Percentiles rank a stretch among this genome's conserved stretches.
Conservation (phyloP, 2,329 filamentous ascomycete genomes). For the Aspergillus sojae region DNA sequence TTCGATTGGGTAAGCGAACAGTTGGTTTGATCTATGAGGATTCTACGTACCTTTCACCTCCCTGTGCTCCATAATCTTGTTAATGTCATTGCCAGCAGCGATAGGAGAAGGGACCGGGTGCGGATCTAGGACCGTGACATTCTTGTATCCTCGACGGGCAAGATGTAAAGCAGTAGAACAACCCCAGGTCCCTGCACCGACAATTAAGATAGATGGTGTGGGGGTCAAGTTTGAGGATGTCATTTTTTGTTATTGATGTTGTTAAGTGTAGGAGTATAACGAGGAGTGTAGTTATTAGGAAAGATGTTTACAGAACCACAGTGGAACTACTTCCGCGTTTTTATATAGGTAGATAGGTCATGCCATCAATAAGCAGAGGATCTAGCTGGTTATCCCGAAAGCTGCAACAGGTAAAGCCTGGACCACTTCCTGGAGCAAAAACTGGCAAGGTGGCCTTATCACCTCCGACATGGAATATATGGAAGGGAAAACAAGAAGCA, state of each 20-base stretch:
- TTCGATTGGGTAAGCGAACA: background rate
- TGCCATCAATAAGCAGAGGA: background rate
- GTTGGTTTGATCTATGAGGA: background rate
- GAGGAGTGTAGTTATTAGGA: background rate
- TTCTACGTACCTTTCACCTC: slow-evolving; percentile 38
- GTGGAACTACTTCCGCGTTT: background rate
- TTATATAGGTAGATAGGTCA: background rate
- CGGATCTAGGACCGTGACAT: slow-evolving; percentile 53
- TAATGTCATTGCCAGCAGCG: slow-evolving; percentile 55
- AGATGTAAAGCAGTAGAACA: slow-evolving; percentile 57
- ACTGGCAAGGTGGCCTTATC: background rate
- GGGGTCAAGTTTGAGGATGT: slow-evolving; percentile 6
- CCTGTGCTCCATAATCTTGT: slow-evolving; percentile 49
- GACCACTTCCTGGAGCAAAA: background rate
- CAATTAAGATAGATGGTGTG: slow-evolving; percentile 40
- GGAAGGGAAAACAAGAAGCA: background rate
- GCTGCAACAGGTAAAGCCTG: background rate
- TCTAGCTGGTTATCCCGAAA: background rate
- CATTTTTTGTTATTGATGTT: background rate
- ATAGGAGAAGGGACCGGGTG: slow-evolving; percentile 51
- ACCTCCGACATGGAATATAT: background rate
- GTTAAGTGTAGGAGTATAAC: background rate
- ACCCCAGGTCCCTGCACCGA: slow-evolving; percentile 57
- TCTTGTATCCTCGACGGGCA: slow-evolving; percentile 51
- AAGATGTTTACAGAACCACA: background rate